These are phyloP conservation scores for Botrytis paeoniae DNA, from an alignment of 2,329 filamentous ascomycete species.

Conservation along the genomic window DNA sequence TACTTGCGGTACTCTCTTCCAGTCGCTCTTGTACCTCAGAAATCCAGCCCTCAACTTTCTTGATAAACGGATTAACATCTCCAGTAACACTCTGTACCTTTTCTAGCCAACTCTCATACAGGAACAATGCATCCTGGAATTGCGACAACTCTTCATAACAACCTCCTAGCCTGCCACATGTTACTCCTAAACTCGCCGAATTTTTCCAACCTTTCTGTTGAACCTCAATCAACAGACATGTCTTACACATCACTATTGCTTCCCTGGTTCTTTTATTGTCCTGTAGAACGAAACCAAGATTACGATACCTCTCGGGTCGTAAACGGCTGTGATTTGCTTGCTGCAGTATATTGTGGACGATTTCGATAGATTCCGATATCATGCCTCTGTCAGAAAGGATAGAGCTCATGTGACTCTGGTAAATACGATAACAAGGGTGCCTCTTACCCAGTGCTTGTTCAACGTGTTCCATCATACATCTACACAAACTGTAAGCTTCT, in stretches of 20 bases:
- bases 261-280: no score
- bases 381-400: not conserved
- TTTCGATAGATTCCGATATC: not conserved
- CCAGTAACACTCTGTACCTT: not conserved
- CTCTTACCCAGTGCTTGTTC: not conserved
- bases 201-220: accelerated
- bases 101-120: not conserved
- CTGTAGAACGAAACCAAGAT: no score
- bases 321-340: accelerated
- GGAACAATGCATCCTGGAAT: not conserved
- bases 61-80: no score
- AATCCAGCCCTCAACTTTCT: not conserved
- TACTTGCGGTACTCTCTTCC: accelerated
- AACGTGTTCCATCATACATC: no score
- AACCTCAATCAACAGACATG: accelerated
- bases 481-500: not conserved
- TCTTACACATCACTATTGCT: not conserved
- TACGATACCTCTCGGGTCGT: accelerated
- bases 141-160: not conserved
- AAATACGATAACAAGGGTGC: accelerated
- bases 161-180: accelerated
- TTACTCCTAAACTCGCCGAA: accelerated
- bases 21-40: not conserved
- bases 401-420: accelerated
- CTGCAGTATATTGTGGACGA: no score